Evolutionary conservation across 164 flowering plant genomes (phyloP).

Genomic region (Warburgia ugandensis): DNA sequence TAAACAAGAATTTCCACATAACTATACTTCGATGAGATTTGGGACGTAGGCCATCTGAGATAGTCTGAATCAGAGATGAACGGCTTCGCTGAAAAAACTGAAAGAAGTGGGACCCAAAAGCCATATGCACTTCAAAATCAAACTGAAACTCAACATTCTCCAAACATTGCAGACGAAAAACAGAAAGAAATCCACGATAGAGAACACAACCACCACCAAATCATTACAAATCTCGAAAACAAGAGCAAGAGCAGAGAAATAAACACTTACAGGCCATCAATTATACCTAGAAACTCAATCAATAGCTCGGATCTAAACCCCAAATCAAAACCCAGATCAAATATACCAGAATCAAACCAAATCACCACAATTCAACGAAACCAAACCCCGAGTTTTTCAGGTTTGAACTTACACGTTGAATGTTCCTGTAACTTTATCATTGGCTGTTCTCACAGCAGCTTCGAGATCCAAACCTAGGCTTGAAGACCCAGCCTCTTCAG

Average conservation of each 20-base stretch:
- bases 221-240: neutral
- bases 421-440: slow-evolving; percentile 80
- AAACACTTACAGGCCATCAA: neutral
- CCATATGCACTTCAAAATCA: too few relatives aligned
- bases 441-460: slow-evolving; percentile 75
- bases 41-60: too few relatives aligned
- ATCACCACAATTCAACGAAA: too few relatives aligned
- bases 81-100: too few relatives aligned
- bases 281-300: neutral
- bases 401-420: slow-evolving; percentile 63
- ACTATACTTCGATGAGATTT: too few relatives aligned
- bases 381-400: neutral
- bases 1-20: too few relatives aligned
- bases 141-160: too few relatives aligned
- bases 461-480: slow-evolving; percentile 66
- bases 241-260: neutral
- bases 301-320: neutral
- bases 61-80: too few relatives aligned
- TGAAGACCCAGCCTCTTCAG: slow-evolving; percentile 25
- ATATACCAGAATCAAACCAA: neutral
- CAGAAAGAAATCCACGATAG: too few relatives aligned
- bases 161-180: too few relatives aligned
- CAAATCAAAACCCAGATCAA: neutral
- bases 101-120: too few relatives aligned
- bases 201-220: too few relatives aligned